Evolutionary conservation across 805 yeast species (phyloP).

Genomic region (Dipodascus albidus): DNA sequence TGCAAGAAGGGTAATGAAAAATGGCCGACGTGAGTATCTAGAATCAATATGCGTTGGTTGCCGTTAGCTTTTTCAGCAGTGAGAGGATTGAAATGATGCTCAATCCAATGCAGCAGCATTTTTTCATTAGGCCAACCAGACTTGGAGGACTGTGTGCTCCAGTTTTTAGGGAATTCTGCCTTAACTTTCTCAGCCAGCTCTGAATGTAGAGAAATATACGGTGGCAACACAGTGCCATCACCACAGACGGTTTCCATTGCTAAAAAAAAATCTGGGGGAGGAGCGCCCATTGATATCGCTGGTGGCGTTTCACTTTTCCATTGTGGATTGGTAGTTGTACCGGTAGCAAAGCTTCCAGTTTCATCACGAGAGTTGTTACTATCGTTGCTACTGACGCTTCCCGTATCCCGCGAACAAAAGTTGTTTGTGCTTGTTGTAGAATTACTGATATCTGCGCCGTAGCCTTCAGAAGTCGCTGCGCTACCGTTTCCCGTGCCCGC

Average conservation of each 20-base stretch:
- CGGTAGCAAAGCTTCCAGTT: not conserved
- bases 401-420: not conserved
- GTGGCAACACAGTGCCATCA: not conserved
- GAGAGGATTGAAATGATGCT: not conserved
- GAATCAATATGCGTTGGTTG: not conserved
- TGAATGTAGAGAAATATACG: not conserved
- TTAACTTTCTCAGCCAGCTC: not conserved
- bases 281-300: not conserved
- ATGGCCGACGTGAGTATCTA: slow-evolving; percentile 1
- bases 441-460: not conserved
- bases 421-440: not conserved
- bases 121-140: slow-evolving; percentile 1
- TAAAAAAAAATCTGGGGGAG: not conserved
- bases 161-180: not conserved
- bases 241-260: not conserved
- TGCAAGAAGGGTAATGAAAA: not conserved
- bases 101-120: slow-evolving; percentile 1
- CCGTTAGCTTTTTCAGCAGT: not conserved
- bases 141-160: not conserved
- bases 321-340: not conserved
- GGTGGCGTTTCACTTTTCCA: slow-evolving; percentile 1
- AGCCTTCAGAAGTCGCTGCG: not conserved
- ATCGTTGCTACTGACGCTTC: not conserved
- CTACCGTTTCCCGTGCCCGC: not conserved
- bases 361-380: not conserved